These are phyloP conservation scores for Acacia acuminata DNA, from an alignment of 306 rosid genomes.

Conservation along the genomic window DNA sequence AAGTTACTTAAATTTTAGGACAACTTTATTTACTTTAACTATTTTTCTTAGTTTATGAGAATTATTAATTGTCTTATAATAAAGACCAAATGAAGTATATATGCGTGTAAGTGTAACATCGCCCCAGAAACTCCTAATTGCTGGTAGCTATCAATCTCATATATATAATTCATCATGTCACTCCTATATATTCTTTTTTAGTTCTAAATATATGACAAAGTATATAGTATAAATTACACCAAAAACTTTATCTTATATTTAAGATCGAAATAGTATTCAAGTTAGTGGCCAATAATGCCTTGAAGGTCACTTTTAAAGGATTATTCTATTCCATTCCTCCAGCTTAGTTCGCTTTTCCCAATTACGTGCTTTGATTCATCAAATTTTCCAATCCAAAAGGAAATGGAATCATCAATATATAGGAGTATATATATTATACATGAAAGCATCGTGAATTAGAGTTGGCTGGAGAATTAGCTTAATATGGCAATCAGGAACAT, in stretches of 20 bases:
- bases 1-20: too few species aligned
- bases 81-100: too few species aligned
- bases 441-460: not conserved
- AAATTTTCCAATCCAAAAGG: too few species aligned
- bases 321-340: not conserved
- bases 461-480: not conserved
- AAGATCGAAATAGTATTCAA: not conserved
- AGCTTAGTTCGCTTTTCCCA: not conserved
- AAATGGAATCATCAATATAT: not conserved
- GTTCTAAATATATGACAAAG: too few species aligned
- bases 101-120: not conserved
- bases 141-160: not conserved
- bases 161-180: not conserved
- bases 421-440: not conserved
- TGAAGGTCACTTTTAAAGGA: not conserved
- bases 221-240: too few species aligned
- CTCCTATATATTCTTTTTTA: not conserved
- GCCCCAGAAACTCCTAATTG: not conserved
- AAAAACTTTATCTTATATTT: too few species aligned
- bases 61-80: too few species aligned
- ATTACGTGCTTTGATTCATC: not conserved
- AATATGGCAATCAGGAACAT: not conserved
- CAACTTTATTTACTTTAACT: too few species aligned
- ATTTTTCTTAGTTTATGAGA: too few species aligned
- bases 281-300: not conserved